Base-by-base conservation (phyloP, 2,329 filamentous ascomycete genomes). In the Aspergillus thermomutatus region DNA sequence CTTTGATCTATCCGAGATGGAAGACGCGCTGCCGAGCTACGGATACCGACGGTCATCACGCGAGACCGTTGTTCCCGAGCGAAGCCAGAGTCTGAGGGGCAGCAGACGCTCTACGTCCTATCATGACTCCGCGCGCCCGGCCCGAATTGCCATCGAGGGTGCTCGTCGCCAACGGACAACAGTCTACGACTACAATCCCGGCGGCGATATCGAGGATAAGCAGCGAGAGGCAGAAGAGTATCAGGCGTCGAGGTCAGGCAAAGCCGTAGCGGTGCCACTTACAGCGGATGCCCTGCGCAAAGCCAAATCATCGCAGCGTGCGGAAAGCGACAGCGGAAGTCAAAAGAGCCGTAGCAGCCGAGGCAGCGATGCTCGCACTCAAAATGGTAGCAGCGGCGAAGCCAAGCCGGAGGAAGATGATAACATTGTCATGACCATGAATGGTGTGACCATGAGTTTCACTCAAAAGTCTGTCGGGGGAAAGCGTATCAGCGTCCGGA, bases 291-390 rank as follows among this genome's bases (percentile, higher is more conserved):
- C 70, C 3, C 57, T 76, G 46, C 61, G 69, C 41, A 69, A 72
- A 34, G 59, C 63, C 48, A 75, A 75, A 52, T 58, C 63, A 10
- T 61, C 57, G 11, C 64, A 64, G 41, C 67, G 71, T 43, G 57
- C 66, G 5, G 69, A 67, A 34, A 76, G 74, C 52, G 75, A 77
- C 43, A 73, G 70, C 46, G 74, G 71, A 26, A 77, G 74, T 52
- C 72, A 74, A 52, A 75, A 75, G 54, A 77, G 69, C 56, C 72
- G 71, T 59, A 75, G 75, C 64, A 77, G 75, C 61, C 73, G 72
- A 26, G 74, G 68, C 27, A 76, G 71, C 53, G 71, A 74, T 53
- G 61, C 66, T 28, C 67, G 69, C 6, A 73, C 70, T n/a, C 67
- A 68, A 37, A 67, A 62, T 31, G 71, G 66, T 26, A 71, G 74